Base-by-base conservation (phyloP, 345 rosid species). In the Hirschfeldia incana region DNA sequence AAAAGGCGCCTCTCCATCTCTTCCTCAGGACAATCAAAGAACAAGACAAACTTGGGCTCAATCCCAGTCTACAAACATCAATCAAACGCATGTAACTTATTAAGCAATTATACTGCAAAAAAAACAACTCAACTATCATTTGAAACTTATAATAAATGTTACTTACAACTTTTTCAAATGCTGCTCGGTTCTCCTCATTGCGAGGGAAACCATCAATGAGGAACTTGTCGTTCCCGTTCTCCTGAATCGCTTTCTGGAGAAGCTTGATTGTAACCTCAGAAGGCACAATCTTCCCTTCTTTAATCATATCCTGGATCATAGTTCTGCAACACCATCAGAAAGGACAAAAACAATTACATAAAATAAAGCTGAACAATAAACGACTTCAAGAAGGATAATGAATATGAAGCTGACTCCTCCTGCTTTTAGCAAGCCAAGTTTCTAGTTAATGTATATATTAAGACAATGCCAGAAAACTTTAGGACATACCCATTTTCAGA, bases 131-230 rank as follows among this genome's bases (percentile, higher is more conserved):
- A 28, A 12, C 16, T 5, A 12, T 32, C 11, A 30, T 21, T 30
- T 29, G 1, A 39, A 39, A 7, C 8, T 1, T 32, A n/a, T 11
- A 8, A n/a, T 11, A 8, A 15, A 29, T 30, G 60, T 67, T 67
- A 76, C 92, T 89, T 84, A 89, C 97, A 75, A 86, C 88, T 71
- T 67, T 85, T 70, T 90, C 97, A 84, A 92, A 94, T 34, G 96
- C 93, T 6, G 89, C 88, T 53, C 92, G 91, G 82, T 92, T 94
- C 78, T 90, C 94, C 86, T 94, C 98, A 76, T 94, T 87, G 8
- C 97, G 88, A 80, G 97, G 98, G 81, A 94, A 94, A 8, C 94
- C 98, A 85, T 92, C 97, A 70, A 92, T 89, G 65, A 94, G 86
- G 70, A 90, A 90, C 62, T 86, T 94, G 75, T 89, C 86, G 60